Conservation (phyloP, 495 filamentous ascomycete species). For the Penicillium turbatum region DNA sequence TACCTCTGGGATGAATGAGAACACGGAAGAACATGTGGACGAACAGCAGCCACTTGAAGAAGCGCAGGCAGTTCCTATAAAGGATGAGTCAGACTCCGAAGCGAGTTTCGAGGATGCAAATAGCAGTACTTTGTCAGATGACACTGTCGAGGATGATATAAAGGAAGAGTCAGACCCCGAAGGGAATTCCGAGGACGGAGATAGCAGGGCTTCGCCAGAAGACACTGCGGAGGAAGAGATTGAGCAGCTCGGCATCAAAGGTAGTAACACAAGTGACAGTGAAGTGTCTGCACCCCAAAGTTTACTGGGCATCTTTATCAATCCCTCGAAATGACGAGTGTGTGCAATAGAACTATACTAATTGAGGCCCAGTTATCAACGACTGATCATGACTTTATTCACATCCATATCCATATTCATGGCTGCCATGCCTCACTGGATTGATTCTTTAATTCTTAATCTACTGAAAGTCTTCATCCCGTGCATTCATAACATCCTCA, state of each 20-base stretch:
- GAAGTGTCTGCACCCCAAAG: neutral
- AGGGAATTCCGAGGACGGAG: neutral
- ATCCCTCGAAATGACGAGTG: neutral
- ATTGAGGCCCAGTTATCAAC: neutral
- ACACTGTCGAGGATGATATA: neutral
- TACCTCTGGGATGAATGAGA: slow-evolving; percentile 3
- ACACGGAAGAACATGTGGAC: neutral
- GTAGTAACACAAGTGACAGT: neutral
- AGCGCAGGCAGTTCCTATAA: too few relatives aligned
- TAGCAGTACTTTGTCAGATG: too few relatives aligned
- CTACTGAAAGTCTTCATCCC: slow-evolving; percentile 33
- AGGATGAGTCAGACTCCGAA: neutral
- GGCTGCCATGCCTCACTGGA: neutral
- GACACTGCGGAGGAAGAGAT: neutral
- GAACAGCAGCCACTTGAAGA: neutral
- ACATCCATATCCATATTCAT: neutral
- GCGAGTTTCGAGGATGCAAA: too few relatives aligned
- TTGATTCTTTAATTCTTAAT: neutral
- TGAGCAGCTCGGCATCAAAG: neutral
- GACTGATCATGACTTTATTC: neutral
- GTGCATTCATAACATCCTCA: slow-evolving; percentile 47
- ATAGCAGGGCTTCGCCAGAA: neutral
- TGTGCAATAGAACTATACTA: neutral
- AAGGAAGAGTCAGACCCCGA: neutral
- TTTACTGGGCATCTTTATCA: neutral